Base-by-base conservation (phyloP, 2,329 filamentous ascomycete species). In the Epichloe coenophiala region DNA sequence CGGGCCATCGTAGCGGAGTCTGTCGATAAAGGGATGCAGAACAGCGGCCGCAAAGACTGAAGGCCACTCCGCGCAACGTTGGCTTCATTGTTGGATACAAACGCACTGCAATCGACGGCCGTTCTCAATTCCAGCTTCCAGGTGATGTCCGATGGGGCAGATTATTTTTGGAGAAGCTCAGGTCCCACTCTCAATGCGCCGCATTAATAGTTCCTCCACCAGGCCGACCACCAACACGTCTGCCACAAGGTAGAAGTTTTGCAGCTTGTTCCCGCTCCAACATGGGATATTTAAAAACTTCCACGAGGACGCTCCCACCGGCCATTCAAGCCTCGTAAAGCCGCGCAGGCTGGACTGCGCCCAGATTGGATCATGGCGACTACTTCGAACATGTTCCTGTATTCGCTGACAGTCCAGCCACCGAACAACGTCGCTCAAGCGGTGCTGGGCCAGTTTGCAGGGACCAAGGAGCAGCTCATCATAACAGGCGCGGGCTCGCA, bases 361-460 rank as follows among this genome's bases (percentile, higher is more conserved):
- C 64, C 63, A 68, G 62, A 63, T 63, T 68, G 62, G 64, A 77
- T 65, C 65, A 97, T 97, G 93, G 91, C 93, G 74, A 95, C 90
- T 66, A 96, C 91, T 55, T 96, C 90, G 58, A 91, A 91, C 68
- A 95, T 96, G 88, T 96, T 96, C 68, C 83, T 98, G 73, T 98
- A 98, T 74, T 93, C 88, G 63, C 77, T 98, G 73, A 97, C 93
- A 59, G 84, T 99, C 63, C 89, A 96, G 71, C 85, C 88, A 60
- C 88, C 93, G 36, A 90, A 89, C 58, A 86, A 88, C 53, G 82
- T 95, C 62, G 89, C 85, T 47, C 86, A 95, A 70, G 90, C 93
- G 56, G 85, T 96, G 57, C 78, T 95, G 53, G 94, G 93, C 60
- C 91, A 97, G 71, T 97, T 97, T 70, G 84, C 88, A 54, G 90